These are phyloP conservation scores for Trichosanthes truncata DNA, from an alignment of 306 rosid species.

Conservation along the genomic window DNA sequence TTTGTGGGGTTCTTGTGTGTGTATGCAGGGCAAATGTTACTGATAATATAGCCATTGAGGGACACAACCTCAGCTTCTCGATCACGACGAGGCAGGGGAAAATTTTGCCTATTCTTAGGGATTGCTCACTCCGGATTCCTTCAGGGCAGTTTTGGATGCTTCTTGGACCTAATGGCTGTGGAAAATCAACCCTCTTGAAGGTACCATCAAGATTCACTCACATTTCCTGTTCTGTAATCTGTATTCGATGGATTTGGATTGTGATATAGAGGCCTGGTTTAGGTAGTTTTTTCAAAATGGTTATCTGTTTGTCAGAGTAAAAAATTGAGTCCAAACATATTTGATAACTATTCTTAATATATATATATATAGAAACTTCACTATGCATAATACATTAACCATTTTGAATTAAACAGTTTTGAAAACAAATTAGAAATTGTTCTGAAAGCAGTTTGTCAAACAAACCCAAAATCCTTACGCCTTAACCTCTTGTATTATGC, in stretches of 20 bases:
- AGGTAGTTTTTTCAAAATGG: background rate
- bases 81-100: constrained; percentile 37
- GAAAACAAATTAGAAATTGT: background rate
- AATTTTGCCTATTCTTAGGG: constrained; percentile 42
- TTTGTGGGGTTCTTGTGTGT: background rate
- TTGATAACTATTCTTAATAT: background rate
- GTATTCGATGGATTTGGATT: background rate
- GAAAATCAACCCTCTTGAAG: constrained; percentile 86
- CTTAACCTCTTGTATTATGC: background rate
- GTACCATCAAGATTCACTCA: constrained; percentile 15
- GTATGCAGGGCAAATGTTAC: constrained; percentile 25
- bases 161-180: constrained; percentile 86
- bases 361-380: background rate
- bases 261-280: background rate
- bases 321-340: background rate
- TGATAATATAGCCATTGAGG: constrained; percentile 47
- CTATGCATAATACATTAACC: background rate
- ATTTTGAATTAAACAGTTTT: background rate
- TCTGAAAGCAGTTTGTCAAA: background rate
- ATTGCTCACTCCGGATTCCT: constrained; percentile 69
- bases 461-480: background rate
- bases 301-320: background rate
- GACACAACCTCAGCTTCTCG: constrained; percentile 48
- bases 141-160: constrained; percentile 88
- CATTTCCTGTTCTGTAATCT: background rate